A percentile compares a stretch with the other conserved stretches of the same genome.
Conservation (phyloP, 345 rosid genomes). For the Dipteronia dyeriana region DNA sequence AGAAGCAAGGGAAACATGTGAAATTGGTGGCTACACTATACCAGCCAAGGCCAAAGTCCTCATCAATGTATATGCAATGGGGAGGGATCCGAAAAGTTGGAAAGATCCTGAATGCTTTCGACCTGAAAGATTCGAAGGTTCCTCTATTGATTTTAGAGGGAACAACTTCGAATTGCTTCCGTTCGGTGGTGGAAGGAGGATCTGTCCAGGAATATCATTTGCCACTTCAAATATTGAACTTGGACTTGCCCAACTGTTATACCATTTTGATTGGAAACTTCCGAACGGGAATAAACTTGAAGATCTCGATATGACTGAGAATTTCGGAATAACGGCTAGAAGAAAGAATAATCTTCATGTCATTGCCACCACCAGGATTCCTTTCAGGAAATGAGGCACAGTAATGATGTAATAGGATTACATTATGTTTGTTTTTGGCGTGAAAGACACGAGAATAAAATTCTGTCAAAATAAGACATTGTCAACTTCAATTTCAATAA, state of each 20-base stretch:
- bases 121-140: constrained; percentile 15
- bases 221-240: constrained; percentile 17
- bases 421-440: background rate
- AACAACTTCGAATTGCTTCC: constrained; percentile 22
- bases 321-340: constrained; percentile 1
- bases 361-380: constrained; percentile 1
- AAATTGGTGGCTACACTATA: constrained; percentile 27
- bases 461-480: background rate
- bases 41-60: constrained; percentile 24
- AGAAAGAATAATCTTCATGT: constrained; percentile 8
- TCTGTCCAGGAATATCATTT: constrained; percentile 21
- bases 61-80: constrained; percentile 30
- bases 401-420: background rate
- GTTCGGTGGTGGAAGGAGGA: constrained; percentile 26
- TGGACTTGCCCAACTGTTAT: constrained; percentile 17
- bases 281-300: constrained; percentile 13
- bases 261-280: constrained; percentile 25
- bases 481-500: background rate
- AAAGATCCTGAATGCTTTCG: constrained; percentile 12
- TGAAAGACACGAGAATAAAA: background rate
- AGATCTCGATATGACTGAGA: constrained; percentile 21
- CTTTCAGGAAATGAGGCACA: constrained; percentile 5
- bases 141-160: constrained; percentile 22
- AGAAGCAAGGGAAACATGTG: constrained; percentile 27
- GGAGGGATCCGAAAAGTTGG: constrained; percentile 34